Base-by-base conservation (phyloP, 2,329 filamentous ascomycete species). In the Drechmeria coniospora region DNA sequence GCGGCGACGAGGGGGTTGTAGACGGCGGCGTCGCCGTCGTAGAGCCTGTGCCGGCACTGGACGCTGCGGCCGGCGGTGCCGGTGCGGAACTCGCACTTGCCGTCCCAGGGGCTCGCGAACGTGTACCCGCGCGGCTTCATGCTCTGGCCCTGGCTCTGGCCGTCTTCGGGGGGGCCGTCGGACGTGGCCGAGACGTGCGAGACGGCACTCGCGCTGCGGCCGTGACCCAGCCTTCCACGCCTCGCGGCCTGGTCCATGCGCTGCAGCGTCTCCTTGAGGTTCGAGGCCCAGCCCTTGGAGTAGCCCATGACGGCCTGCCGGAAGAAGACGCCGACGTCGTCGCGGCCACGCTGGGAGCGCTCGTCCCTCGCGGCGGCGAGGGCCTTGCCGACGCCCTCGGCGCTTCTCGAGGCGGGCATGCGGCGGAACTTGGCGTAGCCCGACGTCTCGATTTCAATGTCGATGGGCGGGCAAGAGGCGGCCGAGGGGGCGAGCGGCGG, bases 51-150 rank as follows among this genome's bases (percentile, higher is more conserved):
- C 31, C 73, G 74, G 51, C 79, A 86, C 47, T 73, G 74, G 10
- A 92, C 54, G 30, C 70, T 77, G 28, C 78, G 74, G 3, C 87
- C 86, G 23, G 70, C 76, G 31, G 73, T 65, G 21, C 79, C 78
- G 0, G 84, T 90, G 11, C 70, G 63, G 51, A 95, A 95, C 34
- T 86, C 79, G 54, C 87, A 95, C 23, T 68, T 68, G 11, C 82
- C 80, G 34, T 82, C 74, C 87, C 87, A 95, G 0, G 84, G 86
- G 23, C 80, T 90, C 13, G 62, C 57, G 46, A 94, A 94, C 1
- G 73, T 68, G 51, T 92, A 92, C 12, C 74, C 78, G 18, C 65
- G 63, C 0, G 73, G 61, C 29, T 59, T 67, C 35, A 62, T 56
- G 12, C 33, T 26, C 5, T 32, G 19, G 4, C 21, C n/a, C n/a